Base-by-base conservation (phyloP, 441 rosid species). In the Bruguiera hainesii region DNA sequence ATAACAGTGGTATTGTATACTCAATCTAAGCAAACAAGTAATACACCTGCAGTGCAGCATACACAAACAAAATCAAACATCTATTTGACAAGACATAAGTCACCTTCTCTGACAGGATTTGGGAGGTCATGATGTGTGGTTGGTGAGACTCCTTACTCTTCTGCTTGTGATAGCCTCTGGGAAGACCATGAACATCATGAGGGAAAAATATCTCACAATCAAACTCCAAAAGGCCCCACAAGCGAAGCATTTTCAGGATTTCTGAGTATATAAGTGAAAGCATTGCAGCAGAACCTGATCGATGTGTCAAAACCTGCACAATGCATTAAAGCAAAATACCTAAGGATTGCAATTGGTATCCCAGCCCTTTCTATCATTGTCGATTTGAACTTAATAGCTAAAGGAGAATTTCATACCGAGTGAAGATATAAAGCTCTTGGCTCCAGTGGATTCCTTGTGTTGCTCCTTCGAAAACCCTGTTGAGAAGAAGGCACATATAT, bases 161-260 rank as follows among this genome's bases (percentile, higher is more conserved):
- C 82, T 70, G 87, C 75, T 88, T 85, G 63, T 78, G 78, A 67
- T 88, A 88, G 37, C 84, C 86, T 74, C 75, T 85, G 26, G 93
- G 93, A 73, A 85, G 79, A 60, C 85, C 76, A 65, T 69, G 65
- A 63, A 21, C 70, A 74, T 84, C 87, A 70, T 66, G 85, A 50
- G 93, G 93, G 46, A 71, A 84, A 59, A 67, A 85, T 59, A 84
- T 81, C 72, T 88, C 93, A 16, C 82, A 87, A 62, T 85, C 89
- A 72, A 88, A 88, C 64, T 81, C 79, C 74, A 88, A 63, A 58
- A 85, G 78, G 57, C 82, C 77, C 85, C 89, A 77, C 46, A 84
- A 39, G 11, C 86, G 82, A 55, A 88, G 83, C 89, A 83, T 77
- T 74, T 88, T 88, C 73, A 88, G 70, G 57, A 84, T 75, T 75